Conservation (phyloP, 2,329 filamentous ascomycete genomes). For the Triangularia setosa region DNA sequence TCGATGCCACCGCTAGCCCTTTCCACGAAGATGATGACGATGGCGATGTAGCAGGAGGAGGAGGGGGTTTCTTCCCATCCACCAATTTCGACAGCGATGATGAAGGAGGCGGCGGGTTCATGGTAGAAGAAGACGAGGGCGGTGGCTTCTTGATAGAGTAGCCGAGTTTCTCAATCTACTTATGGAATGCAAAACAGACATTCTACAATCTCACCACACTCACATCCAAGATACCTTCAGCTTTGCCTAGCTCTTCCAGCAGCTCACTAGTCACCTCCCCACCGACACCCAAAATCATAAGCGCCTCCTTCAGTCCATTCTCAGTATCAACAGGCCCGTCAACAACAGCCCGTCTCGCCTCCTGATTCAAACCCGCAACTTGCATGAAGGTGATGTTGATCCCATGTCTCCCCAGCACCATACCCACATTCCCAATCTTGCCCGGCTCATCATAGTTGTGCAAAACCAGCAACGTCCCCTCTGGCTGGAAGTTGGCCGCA, state of each 20-base stretch:
- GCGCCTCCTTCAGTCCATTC: constrained; percentile 57
- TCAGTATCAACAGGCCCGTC: constrained; percentile 26
- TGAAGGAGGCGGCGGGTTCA: constrained; percentile 11
- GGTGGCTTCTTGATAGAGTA: constrained; percentile 26
- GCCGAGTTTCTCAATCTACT: too few species aligned
- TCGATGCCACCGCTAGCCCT: neutral
- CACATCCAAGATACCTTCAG: constrained; percentile 54
- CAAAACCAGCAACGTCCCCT: constrained; percentile 71
- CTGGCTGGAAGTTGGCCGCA: constrained; percentile 67
- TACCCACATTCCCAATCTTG: constrained; percentile 77
- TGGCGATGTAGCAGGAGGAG: constrained; percentile 30
- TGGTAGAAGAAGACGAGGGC: constrained; percentile 8
- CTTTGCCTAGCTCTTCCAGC: constrained; percentile 43
- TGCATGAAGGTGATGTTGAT: constrained; percentile 82
- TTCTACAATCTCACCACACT: constrained; percentile 42
- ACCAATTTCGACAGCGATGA: constrained; percentile 20
- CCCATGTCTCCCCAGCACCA: constrained; percentile 61
- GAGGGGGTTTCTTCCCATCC: constrained; percentile 27
- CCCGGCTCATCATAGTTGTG: constrained; percentile 79
- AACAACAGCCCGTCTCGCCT: constrained; percentile 17
- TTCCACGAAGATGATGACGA: constrained; percentile 21
- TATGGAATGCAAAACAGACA: too few species aligned
- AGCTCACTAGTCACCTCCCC: constrained; percentile 57
- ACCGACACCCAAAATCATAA: constrained; percentile 79
- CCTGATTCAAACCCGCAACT: constrained; percentile 53